These are phyloP conservation scores for Phylloporus gajari DNA, from an alignment of 1,284 basidiomycete genomes.

Conservation along the genomic window DNA sequence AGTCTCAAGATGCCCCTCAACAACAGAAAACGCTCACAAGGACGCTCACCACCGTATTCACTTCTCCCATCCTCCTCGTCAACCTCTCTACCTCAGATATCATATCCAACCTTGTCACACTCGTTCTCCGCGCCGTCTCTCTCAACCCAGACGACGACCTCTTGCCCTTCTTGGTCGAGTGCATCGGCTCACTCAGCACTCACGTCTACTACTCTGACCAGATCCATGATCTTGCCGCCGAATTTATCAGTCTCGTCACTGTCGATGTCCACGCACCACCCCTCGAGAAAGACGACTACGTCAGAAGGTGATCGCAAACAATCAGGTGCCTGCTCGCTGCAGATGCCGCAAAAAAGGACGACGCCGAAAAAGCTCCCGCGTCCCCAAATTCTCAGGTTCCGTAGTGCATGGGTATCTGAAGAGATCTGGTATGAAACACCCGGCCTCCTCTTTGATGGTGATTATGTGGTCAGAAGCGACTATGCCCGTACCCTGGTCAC, in stretches of 20 bases:
- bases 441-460: constrained; percentile 81
- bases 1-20: constrained; percentile 68
- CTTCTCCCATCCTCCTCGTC: constrained; percentile 83
- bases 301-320: constrained; percentile 69
- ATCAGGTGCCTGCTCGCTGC: constrained; percentile 79
- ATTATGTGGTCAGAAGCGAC: constrained; percentile 78
- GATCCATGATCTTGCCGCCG: constrained; percentile 91
- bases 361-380: constrained; percentile 37
- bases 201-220: constrained; percentile 98
- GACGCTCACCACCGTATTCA: constrained; percentile 89
- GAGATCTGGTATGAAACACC: constrained; percentile 92
- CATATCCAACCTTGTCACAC: constrained; percentile 77
- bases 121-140: constrained; percentile 79
- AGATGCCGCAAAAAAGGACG: constrained; percentile 55
- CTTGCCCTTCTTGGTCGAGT: constrained; percentile 78
- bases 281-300: constrained; percentile 56
- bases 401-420: constrained; percentile 76
- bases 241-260: constrained; percentile 79
- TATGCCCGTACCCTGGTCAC: constrained; percentile 78
- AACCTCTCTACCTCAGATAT: constrained; percentile 94
- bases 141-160: constrained; percentile 74
- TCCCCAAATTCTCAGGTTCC: constrained; percentile 48
- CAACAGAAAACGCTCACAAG: constrained; percentile 78
- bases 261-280: constrained; percentile 70
- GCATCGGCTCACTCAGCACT: constrained; percentile 85